phyloP scores from a whole-genome alignment of 176 grass and related monocot species.

The Cymbopogon citratus region DNA sequence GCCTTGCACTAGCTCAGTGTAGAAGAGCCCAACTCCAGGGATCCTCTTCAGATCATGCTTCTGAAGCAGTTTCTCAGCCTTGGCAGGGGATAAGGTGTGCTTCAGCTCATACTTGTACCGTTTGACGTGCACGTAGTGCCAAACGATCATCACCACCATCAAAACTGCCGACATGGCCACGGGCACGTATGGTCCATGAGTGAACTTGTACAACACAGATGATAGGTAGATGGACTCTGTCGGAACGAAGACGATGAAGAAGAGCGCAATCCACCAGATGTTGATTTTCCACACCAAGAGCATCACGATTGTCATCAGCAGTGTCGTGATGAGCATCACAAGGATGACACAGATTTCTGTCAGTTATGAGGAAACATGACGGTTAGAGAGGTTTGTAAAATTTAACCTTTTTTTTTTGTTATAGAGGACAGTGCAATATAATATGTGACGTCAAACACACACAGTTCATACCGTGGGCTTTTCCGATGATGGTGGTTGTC shows the following conservation, averaged over 20 bases:
- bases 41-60: slow-evolving; percentile 20
- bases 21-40: slow-evolving; percentile 37
- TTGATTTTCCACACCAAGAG: slow-evolving; percentile 39
- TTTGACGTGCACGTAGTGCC: slow-evolving; percentile 41
- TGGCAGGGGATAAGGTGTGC: slow-evolving; percentile 7
- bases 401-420: neutral
- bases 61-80: slow-evolving; percentile 1
- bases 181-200: slow-evolving; percentile 40
- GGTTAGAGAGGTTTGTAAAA: neutral
- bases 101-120: slow-evolving; percentile 41
- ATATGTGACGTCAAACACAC: neutral
- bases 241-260: neutral
- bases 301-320: slow-evolving; percentile 47
- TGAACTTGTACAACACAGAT: slow-evolving; percentile 50
- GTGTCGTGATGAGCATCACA: slow-evolving; percentile 46
- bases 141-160: slow-evolving; percentile 34
- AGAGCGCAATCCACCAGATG: slow-evolving; percentile 22
- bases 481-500: slow-evolving; percentile 43
- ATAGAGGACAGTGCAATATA: too few relatives aligned
- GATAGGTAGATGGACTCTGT: slow-evolving; percentile 38
- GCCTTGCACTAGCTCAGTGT: slow-evolving; percentile 50
- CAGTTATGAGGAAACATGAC: neutral
- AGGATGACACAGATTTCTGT: slow-evolving; percentile 47
- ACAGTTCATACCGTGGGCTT: slow-evolving; percentile 39
- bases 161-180: slow-evolving; percentile 22